phyloP scores from a whole-genome alignment of 2,329 filamentous ascomycete species.

The Ophiostoma quercus region DNA sequence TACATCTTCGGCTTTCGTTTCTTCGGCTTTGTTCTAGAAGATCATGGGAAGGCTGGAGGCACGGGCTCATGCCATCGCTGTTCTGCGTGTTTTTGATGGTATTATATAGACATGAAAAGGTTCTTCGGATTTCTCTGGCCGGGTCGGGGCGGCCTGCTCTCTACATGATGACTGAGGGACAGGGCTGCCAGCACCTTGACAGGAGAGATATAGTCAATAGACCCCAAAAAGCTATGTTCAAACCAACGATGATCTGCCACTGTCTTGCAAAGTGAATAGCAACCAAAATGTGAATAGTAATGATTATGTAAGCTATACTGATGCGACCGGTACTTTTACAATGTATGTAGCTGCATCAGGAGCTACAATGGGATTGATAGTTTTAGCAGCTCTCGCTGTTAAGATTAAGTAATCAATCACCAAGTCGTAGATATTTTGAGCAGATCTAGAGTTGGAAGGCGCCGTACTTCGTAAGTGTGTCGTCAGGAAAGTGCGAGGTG shows the following conservation, averaged over 20 bases:
- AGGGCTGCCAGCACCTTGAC: constrained; percentile 5
- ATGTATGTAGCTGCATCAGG: neutral
- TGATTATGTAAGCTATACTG: neutral
- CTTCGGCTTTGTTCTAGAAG: constrained; percentile 29
- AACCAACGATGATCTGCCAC: neutral
- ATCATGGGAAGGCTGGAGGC: constrained; percentile 28
- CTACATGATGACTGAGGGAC: neutral
- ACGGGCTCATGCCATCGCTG: constrained; percentile 35
- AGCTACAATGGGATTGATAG: neutral
- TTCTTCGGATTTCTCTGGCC: constrained; percentile 49
- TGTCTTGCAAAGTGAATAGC: neutral
- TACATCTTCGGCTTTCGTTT: constrained; percentile 29
- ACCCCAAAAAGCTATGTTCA: neutral
- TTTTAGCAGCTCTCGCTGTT: neutral
- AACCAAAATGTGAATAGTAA: neutral
- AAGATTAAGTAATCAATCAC: neutral
- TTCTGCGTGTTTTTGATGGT: constrained; percentile 34
- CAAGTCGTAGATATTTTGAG: neutral
- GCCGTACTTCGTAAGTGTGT: neutral
- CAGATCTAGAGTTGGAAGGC: neutral
- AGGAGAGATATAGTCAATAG: constrained; percentile 5
- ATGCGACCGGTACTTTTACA: neutral
- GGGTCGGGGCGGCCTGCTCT: neutral
- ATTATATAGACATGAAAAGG: constrained; percentile 61
- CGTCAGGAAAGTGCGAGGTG: neutral